phyloP scores from a whole-genome alignment of 2,329 filamentous ascomycete species.

The Akanthomyces lecanii region DNA sequence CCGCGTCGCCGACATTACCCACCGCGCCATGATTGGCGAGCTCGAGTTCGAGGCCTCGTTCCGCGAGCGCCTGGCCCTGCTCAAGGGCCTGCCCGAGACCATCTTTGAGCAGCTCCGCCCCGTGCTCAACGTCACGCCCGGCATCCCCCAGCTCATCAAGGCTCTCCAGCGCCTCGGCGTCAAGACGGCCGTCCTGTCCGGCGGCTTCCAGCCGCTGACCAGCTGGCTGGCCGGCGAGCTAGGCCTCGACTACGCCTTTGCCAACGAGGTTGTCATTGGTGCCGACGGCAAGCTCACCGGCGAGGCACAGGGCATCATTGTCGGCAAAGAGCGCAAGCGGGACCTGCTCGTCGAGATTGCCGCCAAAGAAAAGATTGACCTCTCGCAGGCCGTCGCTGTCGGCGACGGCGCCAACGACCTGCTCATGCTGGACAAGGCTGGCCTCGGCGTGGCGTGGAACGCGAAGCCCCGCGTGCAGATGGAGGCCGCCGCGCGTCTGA shows the following conservation, averaged over 20 bases:
- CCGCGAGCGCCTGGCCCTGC: slow-evolving; percentile 71
- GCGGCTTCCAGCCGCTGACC: slow-evolving; percentile 86
- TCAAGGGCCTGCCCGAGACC: slow-evolving; percentile 73
- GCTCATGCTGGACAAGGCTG: slow-evolving; percentile 71
- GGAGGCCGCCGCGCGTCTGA: slow-evolving; percentile 68
- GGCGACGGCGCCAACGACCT: slow-evolving; percentile 82
- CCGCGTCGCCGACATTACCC: slow-evolving; percentile 83
- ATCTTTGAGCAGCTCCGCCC: slow-evolving; percentile 76
- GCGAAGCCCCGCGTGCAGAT: slow-evolving; percentile 79
- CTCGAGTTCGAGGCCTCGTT: slow-evolving; percentile 86
- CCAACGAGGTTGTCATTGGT: slow-evolving; percentile 72
- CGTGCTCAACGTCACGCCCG: slow-evolving; percentile 75
- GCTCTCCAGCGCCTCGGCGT: slow-evolving; percentile 75
- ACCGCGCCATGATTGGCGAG: slow-evolving; percentile 92
- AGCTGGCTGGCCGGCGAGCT: slow-evolving; percentile 77
- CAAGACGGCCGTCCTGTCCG: slow-evolving; percentile 86
- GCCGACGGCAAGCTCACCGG: slow-evolving; percentile 63
- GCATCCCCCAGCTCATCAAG: slow-evolving; percentile 68
- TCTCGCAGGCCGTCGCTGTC: slow-evolving; percentile 67
- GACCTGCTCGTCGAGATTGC: slow-evolving; percentile 70
- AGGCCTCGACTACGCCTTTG: slow-evolving; percentile 81
- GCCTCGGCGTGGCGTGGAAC: slow-evolving; percentile 77
- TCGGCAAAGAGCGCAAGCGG: slow-evolving; percentile 71
- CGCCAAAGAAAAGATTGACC: slow-evolving; percentile 57
- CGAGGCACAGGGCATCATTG: slow-evolving; percentile 66